Conservation (phyloP, 179 eudicot species). For the Heliamphora pulchella region DNA sequence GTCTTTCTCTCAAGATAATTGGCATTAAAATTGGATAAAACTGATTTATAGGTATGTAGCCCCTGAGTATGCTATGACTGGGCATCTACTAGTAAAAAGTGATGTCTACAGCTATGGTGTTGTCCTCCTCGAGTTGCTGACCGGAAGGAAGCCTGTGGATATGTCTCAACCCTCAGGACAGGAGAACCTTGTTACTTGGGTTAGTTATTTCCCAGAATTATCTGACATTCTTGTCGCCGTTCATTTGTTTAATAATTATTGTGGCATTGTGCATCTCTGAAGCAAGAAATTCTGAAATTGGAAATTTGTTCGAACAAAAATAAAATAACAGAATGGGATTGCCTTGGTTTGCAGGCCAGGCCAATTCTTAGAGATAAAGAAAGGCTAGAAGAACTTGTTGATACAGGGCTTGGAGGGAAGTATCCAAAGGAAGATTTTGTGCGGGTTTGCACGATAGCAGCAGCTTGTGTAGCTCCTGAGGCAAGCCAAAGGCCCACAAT, state of each 20-base stretch:
- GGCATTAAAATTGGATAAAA: constrained; percentile 9
- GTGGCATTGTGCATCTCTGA: not conserved
- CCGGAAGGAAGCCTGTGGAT: constrained; percentile 94
- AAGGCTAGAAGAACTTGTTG: constrained; percentile 83
- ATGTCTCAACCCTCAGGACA: constrained; percentile 94
- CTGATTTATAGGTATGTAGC: constrained; percentile 74
- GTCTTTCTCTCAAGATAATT: not conserved
- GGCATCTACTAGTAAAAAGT: constrained; percentile 95
- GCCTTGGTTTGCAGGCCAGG: constrained; percentile 57
- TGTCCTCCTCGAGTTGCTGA: constrained; percentile 86
- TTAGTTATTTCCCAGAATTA: constrained; percentile 29
- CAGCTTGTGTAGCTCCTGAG: constrained; percentile 96
- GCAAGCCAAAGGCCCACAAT: constrained; percentile 91
- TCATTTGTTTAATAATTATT: not conserved
- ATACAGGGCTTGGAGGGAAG: constrained; percentile 70
- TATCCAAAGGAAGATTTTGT: constrained; percentile 82
- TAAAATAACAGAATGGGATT: not conserved
- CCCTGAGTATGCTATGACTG: constrained; percentile 99
- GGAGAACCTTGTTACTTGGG: constrained; percentile 98
- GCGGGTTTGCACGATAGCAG: constrained; percentile 91
- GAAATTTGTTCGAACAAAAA: not conserved
- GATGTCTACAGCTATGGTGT: constrained; percentile 98
- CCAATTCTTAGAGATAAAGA: constrained; percentile 89
- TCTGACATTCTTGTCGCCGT: not conserved
- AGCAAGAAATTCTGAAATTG: not conserved